phyloP scores from a whole-genome alignment of 2,329 filamentous ascomycete genomes.

The Dendrostoma leiphaemia region DNA sequence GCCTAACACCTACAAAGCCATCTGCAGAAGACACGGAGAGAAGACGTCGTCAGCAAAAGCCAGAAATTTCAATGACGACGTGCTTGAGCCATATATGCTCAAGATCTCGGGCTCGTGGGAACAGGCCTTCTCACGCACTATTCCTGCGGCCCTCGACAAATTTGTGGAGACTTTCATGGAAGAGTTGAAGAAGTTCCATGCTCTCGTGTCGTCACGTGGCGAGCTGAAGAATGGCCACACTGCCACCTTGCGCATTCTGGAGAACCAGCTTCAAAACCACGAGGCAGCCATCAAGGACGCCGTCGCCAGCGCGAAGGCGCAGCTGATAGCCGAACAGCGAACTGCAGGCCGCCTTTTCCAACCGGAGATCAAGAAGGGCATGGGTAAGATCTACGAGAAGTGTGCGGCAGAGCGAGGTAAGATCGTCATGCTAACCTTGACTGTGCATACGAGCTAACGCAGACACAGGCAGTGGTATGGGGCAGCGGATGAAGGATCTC shows the following conservation, averaged over 20 bases:
- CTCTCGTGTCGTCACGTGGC: not conserved
- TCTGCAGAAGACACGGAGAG: not conserved
- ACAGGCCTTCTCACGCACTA: not conserved
- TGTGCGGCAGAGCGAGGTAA: not conserved
- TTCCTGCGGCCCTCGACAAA: not conserved
- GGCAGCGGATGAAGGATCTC: not conserved
- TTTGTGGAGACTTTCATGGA: not conserved
- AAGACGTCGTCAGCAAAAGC: not conserved
- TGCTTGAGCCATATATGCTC: slow-evolving; percentile 8
- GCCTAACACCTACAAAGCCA: not conserved
- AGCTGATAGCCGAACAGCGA: not conserved
- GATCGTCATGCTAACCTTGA: too few relatives aligned
- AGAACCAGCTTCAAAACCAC: not conserved
- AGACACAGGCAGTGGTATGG: not conserved
- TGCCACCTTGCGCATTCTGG: not conserved
- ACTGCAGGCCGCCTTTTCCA: not conserved
- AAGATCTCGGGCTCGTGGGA: slow-evolving; percentile 6
- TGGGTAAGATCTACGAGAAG: not conserved
- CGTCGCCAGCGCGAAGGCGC: not conserved
- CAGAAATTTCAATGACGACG: slow-evolving; percentile 12
- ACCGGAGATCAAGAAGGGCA: not conserved
- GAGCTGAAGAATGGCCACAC: not conserved
- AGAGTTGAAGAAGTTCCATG: not conserved
- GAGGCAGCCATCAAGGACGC: not conserved
- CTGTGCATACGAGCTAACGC: not conserved